phyloP scores from a whole-genome alignment of 1,139 yeast genomes.

The Protomyces pachydermus region DNA sequence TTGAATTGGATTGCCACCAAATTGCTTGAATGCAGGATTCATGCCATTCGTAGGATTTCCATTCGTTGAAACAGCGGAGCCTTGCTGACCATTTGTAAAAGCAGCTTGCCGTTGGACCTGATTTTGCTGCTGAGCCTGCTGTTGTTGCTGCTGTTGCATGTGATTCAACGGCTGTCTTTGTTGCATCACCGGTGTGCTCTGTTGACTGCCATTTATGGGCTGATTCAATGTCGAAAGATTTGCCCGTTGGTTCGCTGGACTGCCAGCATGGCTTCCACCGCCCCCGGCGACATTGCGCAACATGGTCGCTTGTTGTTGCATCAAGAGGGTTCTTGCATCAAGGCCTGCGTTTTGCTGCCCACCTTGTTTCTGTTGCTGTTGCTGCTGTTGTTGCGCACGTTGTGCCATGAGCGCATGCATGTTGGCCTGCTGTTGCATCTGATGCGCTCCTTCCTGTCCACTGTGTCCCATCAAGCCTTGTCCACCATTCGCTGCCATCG shows the following conservation, averaged over 20 bases:
- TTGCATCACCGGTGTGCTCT: conserved; percentile 4
- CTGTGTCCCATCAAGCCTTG: not conserved
- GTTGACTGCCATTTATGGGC: conserved; percentile 2
- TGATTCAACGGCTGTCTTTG: not conserved
- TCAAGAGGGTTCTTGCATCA: conserved; percentile 6
- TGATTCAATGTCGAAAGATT: conserved; percentile 22
- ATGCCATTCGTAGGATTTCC: not conserved
- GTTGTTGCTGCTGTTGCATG: not conserved
- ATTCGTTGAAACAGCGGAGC: not conserved
- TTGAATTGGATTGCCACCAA: conserved; percentile 11
- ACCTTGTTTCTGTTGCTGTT: not conserved
- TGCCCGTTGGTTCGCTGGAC: not conserved
- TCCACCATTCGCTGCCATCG: not conserved
- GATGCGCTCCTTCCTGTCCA: not conserved
- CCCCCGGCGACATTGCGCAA: not conserved
- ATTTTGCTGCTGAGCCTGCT: not conserved
- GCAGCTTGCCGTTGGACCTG: not conserved
- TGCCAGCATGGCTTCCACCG: conserved; percentile 3
- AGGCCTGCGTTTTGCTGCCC: not conserved
- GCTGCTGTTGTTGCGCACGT: conserved; percentile 3
- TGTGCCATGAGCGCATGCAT: conserved; percentile 13
- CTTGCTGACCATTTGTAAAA: not conserved
- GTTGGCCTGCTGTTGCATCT: not conserved
- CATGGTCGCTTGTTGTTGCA: conserved; percentile 14
- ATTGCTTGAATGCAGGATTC: not conserved